phyloP scores from a whole-genome alignment of 1,284 basidiomycete genomes.

The Phlebopus sp. region DNA sequence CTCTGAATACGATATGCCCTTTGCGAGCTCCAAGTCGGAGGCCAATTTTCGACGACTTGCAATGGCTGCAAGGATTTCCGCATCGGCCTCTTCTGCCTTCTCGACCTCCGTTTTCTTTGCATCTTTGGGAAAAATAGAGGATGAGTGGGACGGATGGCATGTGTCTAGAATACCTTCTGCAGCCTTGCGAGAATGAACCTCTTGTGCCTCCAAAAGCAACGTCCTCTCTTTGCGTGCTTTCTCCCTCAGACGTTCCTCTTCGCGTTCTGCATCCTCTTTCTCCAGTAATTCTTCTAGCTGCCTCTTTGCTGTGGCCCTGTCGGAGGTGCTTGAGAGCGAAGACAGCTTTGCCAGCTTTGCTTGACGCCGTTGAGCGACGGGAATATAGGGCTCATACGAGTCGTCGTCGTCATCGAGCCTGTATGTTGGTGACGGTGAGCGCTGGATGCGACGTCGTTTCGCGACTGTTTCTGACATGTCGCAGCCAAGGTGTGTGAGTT shows the following conservation, averaged over 20 bases:
- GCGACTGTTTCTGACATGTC: slow-evolving; percentile 31
- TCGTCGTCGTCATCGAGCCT: slow-evolving; percentile 64
- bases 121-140: slow-evolving; percentile 46
- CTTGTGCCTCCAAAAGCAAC: slow-evolving; percentile 86
- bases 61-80: slow-evolving; percentile 88
- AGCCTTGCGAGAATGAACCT: slow-evolving; percentile 82
- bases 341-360: slow-evolving; percentile 77
- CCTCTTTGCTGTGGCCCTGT: slow-evolving; percentile 52
- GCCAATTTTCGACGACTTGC: slow-evolving; percentile 88
- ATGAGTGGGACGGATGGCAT: slow-evolving; percentile 7
- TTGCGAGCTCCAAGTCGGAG: slow-evolving; percentile 89
- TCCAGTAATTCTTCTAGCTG: slow-evolving; percentile 62
- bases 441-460: slow-evolving; percentile 49
- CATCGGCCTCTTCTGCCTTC: slow-evolving; percentile 85
- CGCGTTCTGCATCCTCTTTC: slow-evolving; percentile 69
- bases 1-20: slow-evolving; percentile 90
- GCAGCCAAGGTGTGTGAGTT: not conserved
- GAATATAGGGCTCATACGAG: slow-evolving; percentile 81
- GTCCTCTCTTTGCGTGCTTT: slow-evolving; percentile 80
- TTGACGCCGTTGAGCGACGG: slow-evolving; percentile 82
- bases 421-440: slow-evolving; percentile 62
- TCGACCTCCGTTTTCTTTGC: slow-evolving; percentile 82
- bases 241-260: slow-evolving; percentile 73
- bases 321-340: slow-evolving; percentile 54
- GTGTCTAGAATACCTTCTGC: slow-evolving; percentile 58